phyloP scores from a whole-genome alignment of 805 yeast genomes.

The Vanderwaltozyma yarrowii region DNA sequence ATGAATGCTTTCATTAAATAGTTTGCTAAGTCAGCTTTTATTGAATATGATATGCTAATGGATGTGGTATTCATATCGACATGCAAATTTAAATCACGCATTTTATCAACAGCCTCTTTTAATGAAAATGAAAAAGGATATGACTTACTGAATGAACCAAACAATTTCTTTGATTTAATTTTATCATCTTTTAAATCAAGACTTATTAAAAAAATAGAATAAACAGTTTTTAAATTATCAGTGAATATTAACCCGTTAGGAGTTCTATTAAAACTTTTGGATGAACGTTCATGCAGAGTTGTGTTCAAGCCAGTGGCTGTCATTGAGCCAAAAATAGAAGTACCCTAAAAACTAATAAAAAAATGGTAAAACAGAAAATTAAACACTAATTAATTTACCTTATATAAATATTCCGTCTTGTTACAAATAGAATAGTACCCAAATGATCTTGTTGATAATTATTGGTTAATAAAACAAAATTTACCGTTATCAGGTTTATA shows the following conservation, averaged over 20 bases:
- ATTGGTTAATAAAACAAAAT: too few relatives aligned
- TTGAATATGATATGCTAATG: conserved; percentile 44
- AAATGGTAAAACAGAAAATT: too few relatives aligned
- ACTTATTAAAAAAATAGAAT: conserved; percentile 40
- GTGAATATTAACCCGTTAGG: conserved; percentile 44
- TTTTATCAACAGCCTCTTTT: conserved; percentile 39
- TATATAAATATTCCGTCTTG: too few relatives aligned
- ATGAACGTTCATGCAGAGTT: conserved; percentile 34
- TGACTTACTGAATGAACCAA: conserved; percentile 24
- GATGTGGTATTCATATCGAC: conserved; percentile 41
- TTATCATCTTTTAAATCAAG: conserved; percentile 29
- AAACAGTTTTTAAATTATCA: conserved; percentile 52
- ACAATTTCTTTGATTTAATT: conserved; percentile 14
- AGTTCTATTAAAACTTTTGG: conserved; percentile 38
- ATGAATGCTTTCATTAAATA: conserved; percentile 42
- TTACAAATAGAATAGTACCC: too few relatives aligned
- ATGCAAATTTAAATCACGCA: conserved; percentile 40
- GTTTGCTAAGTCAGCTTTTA: conserved; percentile 40
- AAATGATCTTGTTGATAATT: too few relatives aligned
- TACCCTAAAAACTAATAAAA: too few relatives aligned
- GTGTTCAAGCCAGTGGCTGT: neutral
- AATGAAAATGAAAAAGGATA: conserved; percentile 46
- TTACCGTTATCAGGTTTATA: too few relatives aligned
- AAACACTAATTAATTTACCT: too few relatives aligned
- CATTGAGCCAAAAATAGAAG: too few relatives aligned